Evolutionary conservation across 768 basidiomycete species (phyloP).

Genomic region (Clitopilus passeckerianus): DNA sequence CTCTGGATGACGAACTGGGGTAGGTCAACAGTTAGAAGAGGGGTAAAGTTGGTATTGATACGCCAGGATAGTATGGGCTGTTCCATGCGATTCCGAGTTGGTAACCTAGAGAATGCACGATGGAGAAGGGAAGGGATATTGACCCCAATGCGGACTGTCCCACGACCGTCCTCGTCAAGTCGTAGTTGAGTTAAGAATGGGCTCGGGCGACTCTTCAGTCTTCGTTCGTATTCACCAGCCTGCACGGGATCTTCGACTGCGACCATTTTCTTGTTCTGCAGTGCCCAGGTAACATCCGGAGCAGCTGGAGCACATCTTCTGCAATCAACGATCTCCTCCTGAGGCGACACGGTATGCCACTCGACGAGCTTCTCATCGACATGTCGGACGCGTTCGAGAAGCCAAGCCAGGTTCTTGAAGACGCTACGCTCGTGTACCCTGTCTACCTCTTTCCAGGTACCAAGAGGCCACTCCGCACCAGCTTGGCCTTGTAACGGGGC

Average conservation of each 20-base stretch:
- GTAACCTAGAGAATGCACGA: slow-evolving; percentile 78
- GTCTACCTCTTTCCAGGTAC: slow-evolving; percentile 76
- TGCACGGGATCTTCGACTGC: slow-evolving; percentile 82
- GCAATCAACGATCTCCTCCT: slow-evolving; percentile 50
- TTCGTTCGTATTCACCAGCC: slow-evolving; percentile 86
- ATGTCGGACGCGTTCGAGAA: slow-evolving; percentile 77
- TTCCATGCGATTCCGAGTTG: slow-evolving; percentile 44
- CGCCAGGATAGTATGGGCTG: slow-evolving; percentile 67
- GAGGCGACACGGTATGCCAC: slow-evolving; percentile 60
- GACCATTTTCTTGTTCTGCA: slow-evolving; percentile 51
- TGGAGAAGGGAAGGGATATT: slow-evolving; percentile 87
- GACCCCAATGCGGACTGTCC: slow-evolving; percentile 77
- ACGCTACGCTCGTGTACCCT: slow-evolving; percentile 79
- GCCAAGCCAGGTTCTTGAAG: slow-evolving; percentile 82
- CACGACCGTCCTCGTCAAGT: slow-evolving; percentile 54
- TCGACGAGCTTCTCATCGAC: slow-evolving; percentile 57
- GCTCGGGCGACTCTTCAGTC: slow-evolving; percentile 79
- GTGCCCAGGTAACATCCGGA: slow-evolving; percentile 75
- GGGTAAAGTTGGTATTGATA: slow-evolving; percentile 73
- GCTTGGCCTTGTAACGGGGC: slow-evolving; percentile 70
- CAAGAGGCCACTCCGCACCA: slow-evolving; percentile 74
- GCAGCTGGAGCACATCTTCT: slow-evolving; percentile 77
- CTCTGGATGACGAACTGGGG: slow-evolving; percentile 69
- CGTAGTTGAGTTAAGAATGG: slow-evolving; percentile 86
- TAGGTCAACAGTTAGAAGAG: slow-evolving; percentile 50